Conservation (phyloP, 1,139 yeast genomes). For the Candida tunisiensis region DNA sequence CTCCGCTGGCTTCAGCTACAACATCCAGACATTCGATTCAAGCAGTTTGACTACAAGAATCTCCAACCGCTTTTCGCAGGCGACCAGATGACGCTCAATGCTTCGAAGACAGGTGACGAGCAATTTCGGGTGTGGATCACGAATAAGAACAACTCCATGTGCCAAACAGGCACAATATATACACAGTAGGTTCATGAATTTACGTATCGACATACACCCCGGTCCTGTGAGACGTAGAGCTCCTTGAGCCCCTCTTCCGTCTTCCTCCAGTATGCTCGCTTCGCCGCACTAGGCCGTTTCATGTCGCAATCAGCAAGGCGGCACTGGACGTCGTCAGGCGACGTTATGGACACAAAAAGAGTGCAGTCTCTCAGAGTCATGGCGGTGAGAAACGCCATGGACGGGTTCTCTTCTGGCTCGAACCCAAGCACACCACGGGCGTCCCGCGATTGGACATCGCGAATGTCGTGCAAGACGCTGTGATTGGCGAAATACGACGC, state of each 20-base stretch:
- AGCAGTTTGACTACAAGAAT: constrained; percentile 30
- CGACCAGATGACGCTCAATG: constrained; percentile 14
- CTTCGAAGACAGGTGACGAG: constrained; percentile 8
- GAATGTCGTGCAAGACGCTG: no score
- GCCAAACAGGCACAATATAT: constrained; percentile 5
- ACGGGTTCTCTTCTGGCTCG: constrained; percentile 5
- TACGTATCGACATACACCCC: no score
- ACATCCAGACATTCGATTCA: constrained; percentile 8
- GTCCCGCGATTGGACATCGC: constrained; percentile 14
- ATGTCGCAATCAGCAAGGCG: constrained; percentile 22
- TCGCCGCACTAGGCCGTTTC: constrained; percentile 13
- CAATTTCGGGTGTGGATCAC: constrained; percentile 16
- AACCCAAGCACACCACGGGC: constrained; percentile 10
- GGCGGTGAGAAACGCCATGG: constrained; percentile 14
- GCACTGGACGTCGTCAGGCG: constrained; percentile 6
- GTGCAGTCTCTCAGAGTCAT: constrained; percentile 25
- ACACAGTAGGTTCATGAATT: no score
- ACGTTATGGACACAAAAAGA: constrained; percentile 11
- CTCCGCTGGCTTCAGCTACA: constrained; percentile 26
- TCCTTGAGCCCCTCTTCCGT: constrained; percentile 12
- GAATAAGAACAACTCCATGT: constrained; percentile 11
- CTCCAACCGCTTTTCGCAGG: constrained; percentile 29
- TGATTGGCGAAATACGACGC: no score
- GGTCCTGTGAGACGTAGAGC: no score
- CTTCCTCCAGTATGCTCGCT: constrained; percentile 16